Percentiles rank a stretch among this genome's conserved stretches.
Conservation (phyloP, 2,329 filamentous ascomycete genomes). For the Pezizomycotina sp. region DNA sequence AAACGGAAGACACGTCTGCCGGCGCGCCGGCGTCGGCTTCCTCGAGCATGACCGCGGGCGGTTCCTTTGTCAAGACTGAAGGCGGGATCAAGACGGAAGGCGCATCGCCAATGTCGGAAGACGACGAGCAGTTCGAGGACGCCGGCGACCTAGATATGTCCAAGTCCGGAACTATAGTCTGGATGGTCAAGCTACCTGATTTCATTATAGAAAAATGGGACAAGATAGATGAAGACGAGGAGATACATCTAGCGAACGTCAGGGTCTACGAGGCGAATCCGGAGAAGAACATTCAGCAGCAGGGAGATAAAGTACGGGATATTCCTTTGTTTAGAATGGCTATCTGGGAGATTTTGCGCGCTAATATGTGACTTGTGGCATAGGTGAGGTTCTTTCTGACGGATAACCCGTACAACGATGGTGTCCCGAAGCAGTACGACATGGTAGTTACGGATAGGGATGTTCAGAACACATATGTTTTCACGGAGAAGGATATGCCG, state of each 20-base stretch:
- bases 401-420: slow-evolving; percentile 41
- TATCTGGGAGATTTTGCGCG: slow-evolving; percentile 1
- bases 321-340: slow-evolving; percentile 33
- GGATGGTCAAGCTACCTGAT: slow-evolving; percentile 61
- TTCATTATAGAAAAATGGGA: slow-evolving; percentile 69
- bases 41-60: no score
- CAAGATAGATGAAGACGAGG: slow-evolving; percentile 59
- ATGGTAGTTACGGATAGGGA: slow-evolving; percentile 50
- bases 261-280: slow-evolving; percentile 31
- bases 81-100: background rate
- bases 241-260: slow-evolving; percentile 66
- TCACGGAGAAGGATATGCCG: slow-evolving; percentile 82
- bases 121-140: slow-evolving; percentile 57
- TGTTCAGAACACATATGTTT: slow-evolving; percentile 78
- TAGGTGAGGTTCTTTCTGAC: slow-evolving; percentile 24
- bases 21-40: no score
- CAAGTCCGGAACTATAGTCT: slow-evolving; percentile 33
- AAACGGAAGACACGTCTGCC: no score
- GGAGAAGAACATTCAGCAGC: slow-evolving; percentile 38
- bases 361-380: slow-evolving; percentile 2
- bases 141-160: slow-evolving; percentile 47
- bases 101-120: slow-evolving; percentile 26
- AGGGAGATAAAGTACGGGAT: slow-evolving; percentile 38
- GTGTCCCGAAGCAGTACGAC: slow-evolving; percentile 76
- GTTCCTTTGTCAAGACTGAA: no score